Evolutionary conservation across 371 early-diverging fungal genomes (phyloP), one percentile per base, ranked within the genome.

Genomic region (Gilbertella persicaria): DNA sequence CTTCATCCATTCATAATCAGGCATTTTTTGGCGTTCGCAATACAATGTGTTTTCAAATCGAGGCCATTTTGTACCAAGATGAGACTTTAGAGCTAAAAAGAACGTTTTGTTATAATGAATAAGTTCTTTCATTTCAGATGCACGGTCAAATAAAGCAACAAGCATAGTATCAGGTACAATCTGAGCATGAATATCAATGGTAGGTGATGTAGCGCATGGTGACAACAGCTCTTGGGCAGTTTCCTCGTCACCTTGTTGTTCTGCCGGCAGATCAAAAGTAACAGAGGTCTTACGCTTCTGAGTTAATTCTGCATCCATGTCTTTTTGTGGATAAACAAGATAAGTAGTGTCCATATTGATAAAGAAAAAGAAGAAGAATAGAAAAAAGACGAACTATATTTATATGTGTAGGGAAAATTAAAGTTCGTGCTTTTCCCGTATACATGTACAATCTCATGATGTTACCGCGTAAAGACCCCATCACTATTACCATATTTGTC

Each of bases 81-180:
- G 67, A 0, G 60, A 40, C 26, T 55, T 50, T 33, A 73, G 26
- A 4, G 63, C 43, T 24, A 19, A n/a, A 40, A 79, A 79, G 24
- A 67, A 68, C 7, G 48, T 25, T 12, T 49, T 45, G 50, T 79
- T 79, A 39, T 63, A 65, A 17, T 50, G 39, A 10, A 73, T 71
- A 17, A 79, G 58, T 5, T 69, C 71, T 16, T 61, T 60, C 75
- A 79, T 79, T 63, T 79, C 79, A 5, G 58, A 37, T 2, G 62
- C 52, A 24, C 79, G 67, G 43, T 79, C 73, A 41, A 67, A 58
- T 10, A 79, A 41, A 14, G 74, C 69, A 2, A 79, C 79, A 19
- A 73, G 45, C 50, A 79, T 75, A 4, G 66, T 64, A 40, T 67
- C 63, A 5, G 79, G 75, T 2, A 79, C 68, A 2, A 53, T 41